A percentile compares a stretch with the other conserved stretches of the same genome.
These are phyloP conservation scores for Mycena floridula DNA, from an alignment of 768 basidiomycete species.

Conservation along the genomic window DNA sequence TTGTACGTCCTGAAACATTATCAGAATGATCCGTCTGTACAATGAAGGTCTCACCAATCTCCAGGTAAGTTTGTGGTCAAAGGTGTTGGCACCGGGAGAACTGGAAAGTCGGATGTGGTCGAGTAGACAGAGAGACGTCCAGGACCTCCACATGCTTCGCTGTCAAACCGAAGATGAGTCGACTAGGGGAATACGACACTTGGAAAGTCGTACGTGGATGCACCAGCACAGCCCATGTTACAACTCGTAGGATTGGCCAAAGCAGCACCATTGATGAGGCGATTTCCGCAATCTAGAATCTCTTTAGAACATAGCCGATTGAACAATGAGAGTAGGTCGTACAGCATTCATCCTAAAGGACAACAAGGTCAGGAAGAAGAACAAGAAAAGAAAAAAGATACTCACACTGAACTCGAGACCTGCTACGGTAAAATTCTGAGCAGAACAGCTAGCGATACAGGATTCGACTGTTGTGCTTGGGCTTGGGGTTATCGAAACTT, in stretches of 20 bases:
- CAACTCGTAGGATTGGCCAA: constrained; percentile 45
- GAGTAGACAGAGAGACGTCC: constrained; percentile 70
- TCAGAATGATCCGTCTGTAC: too few species aligned
- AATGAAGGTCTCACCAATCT: too few species aligned
- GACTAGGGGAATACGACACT: neutral
- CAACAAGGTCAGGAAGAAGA: constrained; percentile 4
- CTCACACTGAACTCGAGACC: constrained; percentile 63
- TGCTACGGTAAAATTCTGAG: constrained; percentile 56
- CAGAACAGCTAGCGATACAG: constrained; percentile 56
- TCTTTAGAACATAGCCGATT: neutral
- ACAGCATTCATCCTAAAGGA: neutral
- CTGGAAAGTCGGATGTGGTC: constrained; percentile 40
- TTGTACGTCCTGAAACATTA: too few species aligned
- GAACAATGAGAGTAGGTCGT: neutral
- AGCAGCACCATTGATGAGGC: constrained; percentile 55
- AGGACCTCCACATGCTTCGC: constrained; percentile 69
- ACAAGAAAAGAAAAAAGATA: constrained; percentile 6
- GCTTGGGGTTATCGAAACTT: constrained; percentile 29
- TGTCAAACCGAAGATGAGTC: constrained; percentile 13
- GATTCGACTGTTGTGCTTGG: constrained; percentile 45
- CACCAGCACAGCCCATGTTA: constrained; percentile 71
- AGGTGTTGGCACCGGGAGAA: constrained; percentile 51
- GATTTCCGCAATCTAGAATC: constrained; percentile 60
- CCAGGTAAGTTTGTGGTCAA: constrained; percentile 56
- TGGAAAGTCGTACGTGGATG: constrained; percentile 43